Conservation (phyloP, 2,329 filamentous ascomycete genomes). For the Penicillium sp. region DNA sequence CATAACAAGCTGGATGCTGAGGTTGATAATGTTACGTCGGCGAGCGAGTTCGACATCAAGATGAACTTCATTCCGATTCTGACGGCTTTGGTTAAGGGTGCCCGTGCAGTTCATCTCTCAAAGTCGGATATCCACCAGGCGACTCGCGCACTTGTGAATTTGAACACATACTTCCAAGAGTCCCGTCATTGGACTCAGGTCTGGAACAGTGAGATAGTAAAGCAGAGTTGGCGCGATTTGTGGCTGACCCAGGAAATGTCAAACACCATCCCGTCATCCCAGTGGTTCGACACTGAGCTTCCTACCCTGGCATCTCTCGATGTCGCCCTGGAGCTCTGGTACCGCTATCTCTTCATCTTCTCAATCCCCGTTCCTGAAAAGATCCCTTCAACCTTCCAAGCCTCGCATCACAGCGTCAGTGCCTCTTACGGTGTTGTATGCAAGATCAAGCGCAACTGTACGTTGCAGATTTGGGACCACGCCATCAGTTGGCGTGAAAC, state of each 20-base stretch:
- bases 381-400: conserved; percentile 61
- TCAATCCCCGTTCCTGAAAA: conserved; percentile 57
- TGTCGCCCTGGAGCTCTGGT: conserved; percentile 42
- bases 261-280: conserved; percentile 36
- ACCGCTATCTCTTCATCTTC: conserved; percentile 55
- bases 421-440: conserved; percentile 62
- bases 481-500: conserved; percentile 62
- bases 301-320: conserved; percentile 41
- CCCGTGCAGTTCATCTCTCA: conserved; percentile 48
- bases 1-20: conserved; percentile 55
- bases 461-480: conserved; percentile 64
- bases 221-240: conserved; percentile 48
- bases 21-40: conserved; percentile 50
- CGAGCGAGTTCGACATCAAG: conserved; percentile 50
- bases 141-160: conserved; percentile 50
- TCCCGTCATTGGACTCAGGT: conserved; percentile 51
- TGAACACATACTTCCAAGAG: conserved; percentile 53
- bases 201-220: conserved; percentile 49
- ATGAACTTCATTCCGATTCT: conserved; percentile 56
- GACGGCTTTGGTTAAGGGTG: conserved; percentile 51
- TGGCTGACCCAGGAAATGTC: conserved; percentile 50
- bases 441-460: conserved; percentile 60
- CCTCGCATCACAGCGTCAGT: conserved; percentile 62
- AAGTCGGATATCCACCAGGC: conserved; percentile 47
- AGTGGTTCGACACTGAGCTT: conserved; percentile 43